These are phyloP conservation scores for Penicillium sclerotiorum DNA, from an alignment of 2,329 filamentous ascomycete species.

Conservation along the genomic window DNA sequence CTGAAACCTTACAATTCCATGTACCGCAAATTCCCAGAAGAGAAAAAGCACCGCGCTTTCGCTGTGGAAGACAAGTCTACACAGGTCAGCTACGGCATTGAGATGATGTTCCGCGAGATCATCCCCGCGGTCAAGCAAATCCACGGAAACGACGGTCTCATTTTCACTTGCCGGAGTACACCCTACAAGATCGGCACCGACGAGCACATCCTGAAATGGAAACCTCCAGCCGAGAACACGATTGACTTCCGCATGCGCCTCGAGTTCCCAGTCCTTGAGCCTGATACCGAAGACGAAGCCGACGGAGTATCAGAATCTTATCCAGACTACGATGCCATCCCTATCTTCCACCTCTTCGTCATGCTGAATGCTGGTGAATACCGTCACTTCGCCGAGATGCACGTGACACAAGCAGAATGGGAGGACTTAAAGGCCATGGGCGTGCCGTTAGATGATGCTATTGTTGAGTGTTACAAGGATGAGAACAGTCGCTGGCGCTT, in stretches of 20 bases:
- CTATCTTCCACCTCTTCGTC: slow-evolving; percentile 72
- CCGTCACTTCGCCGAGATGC: slow-evolving; percentile 66
- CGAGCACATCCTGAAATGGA: slow-evolving; percentile 95
- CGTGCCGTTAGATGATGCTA: slow-evolving; percentile 78
- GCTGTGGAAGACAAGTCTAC: slow-evolving; percentile 85
- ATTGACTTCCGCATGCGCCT: slow-evolving; percentile 86
- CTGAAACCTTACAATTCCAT: slow-evolving; percentile 76
- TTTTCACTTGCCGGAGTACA: slow-evolving; percentile 92
- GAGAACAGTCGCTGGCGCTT: slow-evolving; percentile 76
- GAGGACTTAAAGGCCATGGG: slow-evolving; percentile 72
- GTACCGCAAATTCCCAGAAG: slow-evolving; percentile 72
- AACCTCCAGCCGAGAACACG: slow-evolving; percentile 91
- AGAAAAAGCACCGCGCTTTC: slow-evolving; percentile 73
- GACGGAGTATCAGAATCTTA: slow-evolving; percentile 66
- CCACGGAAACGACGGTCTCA: slow-evolving; percentile 94
- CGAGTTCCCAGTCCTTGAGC: slow-evolving; percentile 71
- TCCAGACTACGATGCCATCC: slow-evolving; percentile 78
- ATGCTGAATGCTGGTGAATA: slow-evolving; percentile 68
- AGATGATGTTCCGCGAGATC: slow-evolving; percentile 88
- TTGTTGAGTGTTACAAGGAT: slow-evolving; percentile 89
- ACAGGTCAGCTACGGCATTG: slow-evolving; percentile 83
- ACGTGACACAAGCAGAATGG: slow-evolving; percentile 79
- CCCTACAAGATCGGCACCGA: slow-evolving; percentile 90
- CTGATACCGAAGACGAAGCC: slow-evolving; percentile 67
- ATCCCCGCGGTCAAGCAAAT: slow-evolving; percentile 71